A percentile compares a stretch with the other conserved stretches of the same genome.
These are phyloP conservation scores for Rhodamnia rubescens DNA, from an alignment of 345 rosid species.

Conservation along the genomic window DNA sequence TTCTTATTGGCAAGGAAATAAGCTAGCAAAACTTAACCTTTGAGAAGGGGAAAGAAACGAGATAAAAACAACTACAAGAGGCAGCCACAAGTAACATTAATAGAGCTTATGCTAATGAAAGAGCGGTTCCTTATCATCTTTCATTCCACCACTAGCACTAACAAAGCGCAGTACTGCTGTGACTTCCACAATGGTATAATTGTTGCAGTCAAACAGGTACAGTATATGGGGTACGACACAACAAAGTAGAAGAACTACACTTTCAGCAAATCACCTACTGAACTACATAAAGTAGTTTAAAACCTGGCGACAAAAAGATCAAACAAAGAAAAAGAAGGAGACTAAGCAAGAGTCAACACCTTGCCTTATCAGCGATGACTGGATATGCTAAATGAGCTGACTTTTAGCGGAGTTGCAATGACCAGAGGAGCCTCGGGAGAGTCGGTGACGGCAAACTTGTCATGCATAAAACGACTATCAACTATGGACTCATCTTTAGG, in stretches of 20 bases:
- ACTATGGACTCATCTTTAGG: constrained; percentile 84
- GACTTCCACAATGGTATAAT: background rate
- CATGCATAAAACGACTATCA: constrained; percentile 97
- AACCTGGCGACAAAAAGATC: background rate
- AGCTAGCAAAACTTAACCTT: background rate
- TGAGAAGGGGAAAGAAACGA: background rate
- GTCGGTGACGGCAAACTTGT: constrained; percentile 79
- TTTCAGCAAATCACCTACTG: background rate
- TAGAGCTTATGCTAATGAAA: background rate
- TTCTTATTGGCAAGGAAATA: background rate
- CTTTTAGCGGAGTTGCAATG: constrained; percentile 90
- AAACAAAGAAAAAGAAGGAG: background rate
- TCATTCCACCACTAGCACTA: background rate
- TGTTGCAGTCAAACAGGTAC: background rate
- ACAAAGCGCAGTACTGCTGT: background rate
- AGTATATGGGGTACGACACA: background rate
- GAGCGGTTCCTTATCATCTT: background rate
- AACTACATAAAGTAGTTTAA: background rate
- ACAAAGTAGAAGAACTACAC: background rate
- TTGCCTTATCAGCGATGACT: constrained; percentile 44
- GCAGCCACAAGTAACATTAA: background rate
- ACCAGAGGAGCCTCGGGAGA: constrained; percentile 98
- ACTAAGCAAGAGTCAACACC: background rate
- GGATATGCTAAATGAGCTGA: constrained; percentile 96
- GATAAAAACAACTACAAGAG: background rate